A percentile compares a stretch with the other conserved stretches of the same genome.
Evolutionary conservation across 768 basidiomycete species (phyloP).

Genomic region (Rossbeevera mucosa): DNA sequence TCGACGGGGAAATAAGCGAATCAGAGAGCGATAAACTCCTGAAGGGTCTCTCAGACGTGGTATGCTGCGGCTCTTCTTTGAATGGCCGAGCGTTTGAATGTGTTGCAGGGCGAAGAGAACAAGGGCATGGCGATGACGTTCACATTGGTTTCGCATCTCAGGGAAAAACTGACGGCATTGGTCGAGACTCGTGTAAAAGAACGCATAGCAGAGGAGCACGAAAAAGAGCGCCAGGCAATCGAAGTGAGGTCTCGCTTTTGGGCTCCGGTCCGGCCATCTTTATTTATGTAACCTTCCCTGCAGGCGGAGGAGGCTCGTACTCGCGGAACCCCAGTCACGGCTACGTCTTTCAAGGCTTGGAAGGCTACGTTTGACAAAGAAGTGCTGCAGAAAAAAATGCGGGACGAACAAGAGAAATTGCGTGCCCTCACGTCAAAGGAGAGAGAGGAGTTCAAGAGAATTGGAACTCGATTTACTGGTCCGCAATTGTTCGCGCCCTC

Average conservation of each 20-base stretch:
- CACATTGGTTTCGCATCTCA: slow-evolving; percentile 80
- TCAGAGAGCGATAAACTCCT: slow-evolving; percentile 54
- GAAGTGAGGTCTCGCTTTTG: slow-evolving; percentile 53
- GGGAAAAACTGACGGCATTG: slow-evolving; percentile 67
- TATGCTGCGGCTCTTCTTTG: slow-evolving; percentile 30
- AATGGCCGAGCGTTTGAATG: neutral
- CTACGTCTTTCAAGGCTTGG: slow-evolving; percentile 78
- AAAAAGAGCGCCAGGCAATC: slow-evolving; percentile 67
- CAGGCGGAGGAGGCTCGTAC: slow-evolving; percentile 87
- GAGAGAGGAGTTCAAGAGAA: slow-evolving; percentile 75
- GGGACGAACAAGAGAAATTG: slow-evolving; percentile 76
- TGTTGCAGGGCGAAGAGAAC: slow-evolving; percentile 70
- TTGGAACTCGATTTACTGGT: slow-evolving; percentile 66
- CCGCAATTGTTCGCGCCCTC: slow-evolving; percentile 16
- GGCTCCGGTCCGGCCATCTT: neutral
- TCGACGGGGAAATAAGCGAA: slow-evolving; percentile 63
- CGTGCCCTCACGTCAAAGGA: slow-evolving; percentile 73
- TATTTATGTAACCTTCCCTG: neutral
- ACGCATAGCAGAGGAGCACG: slow-evolving; percentile 56
- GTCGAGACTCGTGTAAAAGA: slow-evolving; percentile 56
- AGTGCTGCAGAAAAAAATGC: slow-evolving; percentile 48
- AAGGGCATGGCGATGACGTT: slow-evolving; percentile 98
- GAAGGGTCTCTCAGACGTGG: slow-evolving; percentile 51
- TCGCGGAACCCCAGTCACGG: slow-evolving; percentile 88
- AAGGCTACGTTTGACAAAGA: slow-evolving; percentile 74